A percentile compares a stretch with the other conserved stretches of the same genome.
Evolutionary conservation across 2,329 filamentous ascomycete genomes (phyloP).

Genomic region (Colletotrichum sp.): DNA sequence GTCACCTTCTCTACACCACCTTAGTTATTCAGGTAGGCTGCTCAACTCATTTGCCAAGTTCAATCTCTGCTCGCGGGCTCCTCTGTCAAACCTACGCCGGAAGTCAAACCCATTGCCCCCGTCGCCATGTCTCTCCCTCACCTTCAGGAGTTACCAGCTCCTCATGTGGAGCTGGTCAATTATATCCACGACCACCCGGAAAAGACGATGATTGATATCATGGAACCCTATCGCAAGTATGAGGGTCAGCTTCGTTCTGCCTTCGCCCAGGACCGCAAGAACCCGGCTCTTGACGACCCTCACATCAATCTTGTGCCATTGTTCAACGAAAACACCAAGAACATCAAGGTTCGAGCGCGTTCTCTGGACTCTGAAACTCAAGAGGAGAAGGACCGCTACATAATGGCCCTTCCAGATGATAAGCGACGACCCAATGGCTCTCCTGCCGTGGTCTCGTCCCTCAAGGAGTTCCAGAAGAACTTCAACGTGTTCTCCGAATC

Average conservation of each 20-base stretch:
- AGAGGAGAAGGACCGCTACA: constrained; percentile 67
- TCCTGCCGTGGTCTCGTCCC: constrained; percentile 68
- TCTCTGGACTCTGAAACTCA: constrained; percentile 61
- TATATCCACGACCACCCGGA: constrained; percentile 62
- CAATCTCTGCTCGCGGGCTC: no score
- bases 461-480: constrained; percentile 78
- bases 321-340: constrained; percentile 60
- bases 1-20: neutral
- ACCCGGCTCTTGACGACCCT: constrained; percentile 60
- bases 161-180: constrained; percentile 47
- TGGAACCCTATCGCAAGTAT: constrained; percentile 71
- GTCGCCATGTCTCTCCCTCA: constrained; percentile 38
- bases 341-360: constrained; percentile 68
- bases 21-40: neutral
- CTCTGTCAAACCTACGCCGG: neutral
- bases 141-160: constrained; percentile 51
- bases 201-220: constrained; percentile 59
- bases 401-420: constrained; percentile 69
- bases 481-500: constrained; percentile 85
- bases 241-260: constrained; percentile 70
- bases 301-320: constrained; percentile 70
- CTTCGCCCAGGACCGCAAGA: constrained; percentile 71
- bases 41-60: neutral
- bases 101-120: neutral
- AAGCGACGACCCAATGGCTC: constrained; percentile 67